phyloP scores from a whole-genome alignment of 2,329 filamentous ascomycete genomes.

The Penicillium sp. region DNA sequence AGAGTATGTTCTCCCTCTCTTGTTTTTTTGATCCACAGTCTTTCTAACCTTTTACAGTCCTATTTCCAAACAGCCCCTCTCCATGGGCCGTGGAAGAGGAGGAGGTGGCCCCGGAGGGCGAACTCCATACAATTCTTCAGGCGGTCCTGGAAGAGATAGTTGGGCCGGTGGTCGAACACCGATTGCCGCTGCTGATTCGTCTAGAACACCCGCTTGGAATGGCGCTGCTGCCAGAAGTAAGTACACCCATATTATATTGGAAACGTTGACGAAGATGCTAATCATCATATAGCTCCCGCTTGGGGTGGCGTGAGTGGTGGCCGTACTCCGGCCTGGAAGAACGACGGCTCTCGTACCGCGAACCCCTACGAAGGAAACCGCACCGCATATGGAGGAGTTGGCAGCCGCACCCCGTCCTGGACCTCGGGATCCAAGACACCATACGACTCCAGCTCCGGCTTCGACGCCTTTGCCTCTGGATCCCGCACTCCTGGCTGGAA shows the following conservation, averaged over 20 bases:
- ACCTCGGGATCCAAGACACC: constrained; percentile 74
- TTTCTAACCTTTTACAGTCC: constrained; percentile 39
- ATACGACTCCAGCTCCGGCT: constrained; percentile 63
- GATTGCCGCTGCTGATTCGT: constrained; percentile 58
- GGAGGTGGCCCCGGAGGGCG: constrained; percentile 30
- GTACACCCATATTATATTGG: constrained; percentile 33
- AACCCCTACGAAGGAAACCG: constrained; percentile 68
- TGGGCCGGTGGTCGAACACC: constrained; percentile 72
- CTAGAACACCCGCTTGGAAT: constrained; percentile 76
- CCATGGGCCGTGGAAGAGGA: constrained; percentile 58
- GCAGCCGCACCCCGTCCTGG: constrained; percentile 74
- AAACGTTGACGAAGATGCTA: constrained; percentile 15
- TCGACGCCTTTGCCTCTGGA: constrained; percentile 66
- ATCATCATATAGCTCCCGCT: constrained; percentile 39
- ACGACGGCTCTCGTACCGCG: constrained; percentile 55
- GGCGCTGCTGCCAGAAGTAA: constrained; percentile 60
- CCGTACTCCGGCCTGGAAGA: constrained; percentile 56
- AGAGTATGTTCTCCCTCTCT: constrained; percentile 58
- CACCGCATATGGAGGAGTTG: constrained; percentile 68
- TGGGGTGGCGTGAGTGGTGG: constrained; percentile 47
- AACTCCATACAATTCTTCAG: constrained; percentile 50
- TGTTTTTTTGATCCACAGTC: background rate
- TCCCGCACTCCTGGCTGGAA: constrained; percentile 76
- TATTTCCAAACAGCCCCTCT: constrained; percentile 73
- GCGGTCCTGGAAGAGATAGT: constrained; percentile 47